Evolutionary conservation across 768 basidiomycete genomes (phyloP), one percentile per base, ranked within the genome.

Genomic region (Strobilomyces confusus): DNA sequence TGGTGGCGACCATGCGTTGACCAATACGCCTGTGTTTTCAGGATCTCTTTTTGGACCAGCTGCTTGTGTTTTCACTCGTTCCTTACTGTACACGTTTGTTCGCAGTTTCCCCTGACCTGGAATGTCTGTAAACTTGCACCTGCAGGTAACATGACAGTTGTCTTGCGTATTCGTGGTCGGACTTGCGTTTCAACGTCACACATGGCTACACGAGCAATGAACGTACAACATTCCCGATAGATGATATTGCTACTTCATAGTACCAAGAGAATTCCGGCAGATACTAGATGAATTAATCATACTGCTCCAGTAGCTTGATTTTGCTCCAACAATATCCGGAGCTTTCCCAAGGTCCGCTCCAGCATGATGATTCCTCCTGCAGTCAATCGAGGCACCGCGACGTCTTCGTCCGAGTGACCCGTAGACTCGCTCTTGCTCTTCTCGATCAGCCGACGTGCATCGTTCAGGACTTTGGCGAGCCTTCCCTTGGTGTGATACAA

Each of bases 301-400:
- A 50, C 52, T 61, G 53, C 47, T 48, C 53, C 30, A 14, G 38
- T 44, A 23, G 29, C 44, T 36, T 58, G 58, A 47, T 55, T 57
- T 34, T 30, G 58, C 23, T 70, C 62, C 43, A 60, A 63, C 19
- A 86, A 66, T 36, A 56, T 67, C 57, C 86, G 80, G 55, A 94
- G 71, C 69, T 82, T 90, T 47, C 63, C 70, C 65, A 93, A 73
- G 56, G 84, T 90, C 73, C 89, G 80, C 69, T 87, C 83, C 33
- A 94, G 73, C 13, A 83, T 80, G 60, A 94, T 83, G 52, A 88
- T 85, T 2, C 89, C 87, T 42, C 92, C 91, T n/a, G 80, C 71
- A 1, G 86, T 87, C 61, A 92, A 68, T 55, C 84, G 77, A n/a
- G 89, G 86, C 12, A 94, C 81, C 0, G 90, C 87, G 20, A 65